Percentiles rank a stretch among this genome's conserved stretches.
Conservation (phyloP, 208 protist species). For the Angomonas ambiguus region DNA sequence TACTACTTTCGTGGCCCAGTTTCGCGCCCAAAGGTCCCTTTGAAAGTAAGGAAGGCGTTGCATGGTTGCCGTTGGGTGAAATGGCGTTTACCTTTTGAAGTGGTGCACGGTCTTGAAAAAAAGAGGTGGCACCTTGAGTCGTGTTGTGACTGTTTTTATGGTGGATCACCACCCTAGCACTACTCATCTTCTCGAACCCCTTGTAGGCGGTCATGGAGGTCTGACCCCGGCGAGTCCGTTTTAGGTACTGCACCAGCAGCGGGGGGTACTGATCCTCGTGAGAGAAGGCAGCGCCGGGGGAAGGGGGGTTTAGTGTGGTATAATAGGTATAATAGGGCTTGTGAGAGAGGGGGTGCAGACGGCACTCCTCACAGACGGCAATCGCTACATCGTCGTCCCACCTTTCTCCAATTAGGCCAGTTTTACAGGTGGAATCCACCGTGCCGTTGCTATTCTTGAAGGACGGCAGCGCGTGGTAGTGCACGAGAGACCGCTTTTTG, state of each 20-base stretch:
- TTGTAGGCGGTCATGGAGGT: constrained; percentile 42
- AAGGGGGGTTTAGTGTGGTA: background rate
- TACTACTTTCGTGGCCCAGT: background rate
- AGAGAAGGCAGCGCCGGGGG: constrained; percentile 3
- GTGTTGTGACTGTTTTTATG: background rate
- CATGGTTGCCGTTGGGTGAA: background rate
- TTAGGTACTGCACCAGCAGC: constrained; percentile 52
- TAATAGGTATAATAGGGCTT: constrained; percentile 11
- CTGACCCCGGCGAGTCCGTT: constrained; percentile 44
- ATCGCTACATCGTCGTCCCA: constrained; percentile 36
- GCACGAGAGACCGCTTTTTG: constrained; percentile 24
- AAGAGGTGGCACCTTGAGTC: background rate
- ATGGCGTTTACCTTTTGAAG: constrained; percentile 34
- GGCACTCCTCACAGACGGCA: constrained; percentile 58
- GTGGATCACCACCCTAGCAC: constrained; percentile 45
- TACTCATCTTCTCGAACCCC: constrained; percentile 51
- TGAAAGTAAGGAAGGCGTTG: constrained; percentile 31
- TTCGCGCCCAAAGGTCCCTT: background rate
- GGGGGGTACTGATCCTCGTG: constrained; percentile 45
- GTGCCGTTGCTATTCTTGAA: background rate
- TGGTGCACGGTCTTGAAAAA: constrained; percentile 18
- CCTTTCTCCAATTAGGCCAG: constrained; percentile 42
- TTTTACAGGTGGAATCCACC: constrained; percentile 21
- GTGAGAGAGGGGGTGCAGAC: constrained; percentile 57
- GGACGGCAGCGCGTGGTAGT: constrained; percentile 49